phyloP scores from a whole-genome alignment of 768 basidiomycete genomes.

The Russula lepida region DNA sequence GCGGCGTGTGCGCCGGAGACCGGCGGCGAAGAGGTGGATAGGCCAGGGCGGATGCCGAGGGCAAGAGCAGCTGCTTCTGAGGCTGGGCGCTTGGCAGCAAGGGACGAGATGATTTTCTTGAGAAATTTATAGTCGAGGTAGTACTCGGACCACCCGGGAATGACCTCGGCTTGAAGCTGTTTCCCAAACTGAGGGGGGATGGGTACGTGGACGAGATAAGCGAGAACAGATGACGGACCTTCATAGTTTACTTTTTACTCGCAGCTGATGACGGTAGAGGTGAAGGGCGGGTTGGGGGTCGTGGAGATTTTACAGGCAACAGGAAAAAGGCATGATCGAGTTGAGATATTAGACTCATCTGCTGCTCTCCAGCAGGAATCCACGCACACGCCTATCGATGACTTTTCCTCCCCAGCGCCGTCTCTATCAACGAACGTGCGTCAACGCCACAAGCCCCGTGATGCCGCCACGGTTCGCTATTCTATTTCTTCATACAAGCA shows the following conservation, averaged over 20 bases:
- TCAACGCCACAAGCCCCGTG: slow-evolving; percentile 19
- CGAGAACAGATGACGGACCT: slow-evolving; percentile 21
- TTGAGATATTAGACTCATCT: slow-evolving; percentile 5
- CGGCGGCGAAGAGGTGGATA: slow-evolving; percentile 33
- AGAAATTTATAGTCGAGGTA: slow-evolving; percentile 98
- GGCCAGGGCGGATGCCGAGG: slow-evolving; percentile 66
- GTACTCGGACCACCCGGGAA: slow-evolving; percentile 92
- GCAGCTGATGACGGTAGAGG: slow-evolving; percentile 1
- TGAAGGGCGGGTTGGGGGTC: not conserved
- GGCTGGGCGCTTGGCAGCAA: slow-evolving; percentile 81
- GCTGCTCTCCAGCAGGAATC: not conserved
- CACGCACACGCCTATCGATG: slow-evolving; percentile 15
- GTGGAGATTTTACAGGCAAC: not conserved
- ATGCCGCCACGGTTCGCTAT: not conserved
- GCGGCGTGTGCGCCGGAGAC: slow-evolving; percentile 26
- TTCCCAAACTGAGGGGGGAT: slow-evolving; percentile 76
- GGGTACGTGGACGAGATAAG: not conserved
- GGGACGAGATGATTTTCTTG: slow-evolving; percentile 97
- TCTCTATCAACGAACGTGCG: slow-evolving; percentile 41
- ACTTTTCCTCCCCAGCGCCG: no score
- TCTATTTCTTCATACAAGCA: slow-evolving; percentile 46
- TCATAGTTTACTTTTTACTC: slow-evolving; percentile 25
- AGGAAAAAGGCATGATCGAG: not conserved
- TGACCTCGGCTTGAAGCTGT: slow-evolving; percentile 90
- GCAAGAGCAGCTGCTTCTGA: slow-evolving; percentile 86